Conservation (phyloP, 768 basidiomycete species). For the Lentinula sp. region DNA sequence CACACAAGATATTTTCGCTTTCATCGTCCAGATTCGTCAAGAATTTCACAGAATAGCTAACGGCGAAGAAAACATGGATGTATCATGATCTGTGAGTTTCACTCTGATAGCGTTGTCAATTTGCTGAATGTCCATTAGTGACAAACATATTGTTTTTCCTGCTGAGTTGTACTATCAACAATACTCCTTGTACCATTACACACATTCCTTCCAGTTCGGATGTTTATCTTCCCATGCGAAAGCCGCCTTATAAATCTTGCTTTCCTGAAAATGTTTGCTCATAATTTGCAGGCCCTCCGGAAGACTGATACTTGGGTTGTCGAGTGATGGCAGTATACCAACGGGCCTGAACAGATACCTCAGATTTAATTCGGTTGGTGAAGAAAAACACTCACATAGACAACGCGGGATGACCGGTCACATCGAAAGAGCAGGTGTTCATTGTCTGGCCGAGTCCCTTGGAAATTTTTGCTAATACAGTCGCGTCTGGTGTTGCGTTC, state of each 20-base stretch:
- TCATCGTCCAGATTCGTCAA: conserved; percentile 61
- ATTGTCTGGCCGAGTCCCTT: conserved; percentile 1
- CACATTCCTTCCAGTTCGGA: background rate
- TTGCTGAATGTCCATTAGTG: background rate
- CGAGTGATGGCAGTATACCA: conserved; percentile 3
- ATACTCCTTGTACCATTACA: too few species aligned
- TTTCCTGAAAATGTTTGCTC: conserved; percentile 3
- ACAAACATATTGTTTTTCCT: background rate
- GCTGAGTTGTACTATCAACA: background rate
- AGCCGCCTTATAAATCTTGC: background rate
- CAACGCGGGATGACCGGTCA: background rate
- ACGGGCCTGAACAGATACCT: background rate
- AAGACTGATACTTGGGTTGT: background rate
- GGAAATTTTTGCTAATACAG: background rate
- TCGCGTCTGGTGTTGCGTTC: background rate
- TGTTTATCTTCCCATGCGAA: conserved; percentile 1
- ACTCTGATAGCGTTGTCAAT: background rate
- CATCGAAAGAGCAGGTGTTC: conserved; percentile 5
- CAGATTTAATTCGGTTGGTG: background rate
- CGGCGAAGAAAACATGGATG: background rate
- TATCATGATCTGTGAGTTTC: background rate
- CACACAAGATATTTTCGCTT: conserved; percentile 60
- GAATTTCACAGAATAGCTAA: conserved; percentile 28
- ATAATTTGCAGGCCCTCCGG: conserved; percentile 2
- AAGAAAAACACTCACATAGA: background rate